These are phyloP conservation scores for Pisolithus sp. DNA, from an alignment of 768 basidiomycete species.

Conservation along the genomic window DNA sequence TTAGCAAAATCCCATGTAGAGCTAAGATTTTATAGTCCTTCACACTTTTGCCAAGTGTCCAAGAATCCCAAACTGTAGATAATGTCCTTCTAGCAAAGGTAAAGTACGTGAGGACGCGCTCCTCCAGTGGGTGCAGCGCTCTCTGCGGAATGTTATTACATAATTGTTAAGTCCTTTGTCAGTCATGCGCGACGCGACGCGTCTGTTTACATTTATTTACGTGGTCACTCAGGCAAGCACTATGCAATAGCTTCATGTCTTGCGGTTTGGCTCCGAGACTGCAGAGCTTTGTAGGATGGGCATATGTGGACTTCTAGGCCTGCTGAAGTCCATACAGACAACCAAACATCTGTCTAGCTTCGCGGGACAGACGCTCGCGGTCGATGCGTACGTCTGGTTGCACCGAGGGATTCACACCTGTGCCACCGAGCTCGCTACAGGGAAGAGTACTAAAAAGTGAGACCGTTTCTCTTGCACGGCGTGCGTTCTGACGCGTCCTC, in stretches of 20 bases:
- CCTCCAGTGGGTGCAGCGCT: too few species aligned
- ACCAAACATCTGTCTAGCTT: constrained; percentile 75
- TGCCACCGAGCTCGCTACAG: constrained; percentile 84
- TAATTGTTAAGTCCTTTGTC: too few species aligned
- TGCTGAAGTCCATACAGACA: constrained; percentile 85
- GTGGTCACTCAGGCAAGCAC: not conserved
- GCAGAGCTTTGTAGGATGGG: constrained; percentile 52
- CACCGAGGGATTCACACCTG: constrained; percentile 87
- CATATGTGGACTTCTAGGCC: constrained; percentile 82
- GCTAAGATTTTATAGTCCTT: too few species aligned
- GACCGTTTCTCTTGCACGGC: constrained; percentile 7
- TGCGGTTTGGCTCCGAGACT: not conserved
- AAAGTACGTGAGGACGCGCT: too few species aligned
- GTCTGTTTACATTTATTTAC: constrained; percentile 26
- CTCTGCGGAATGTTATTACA: too few species aligned
- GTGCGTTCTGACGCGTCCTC: not conserved
- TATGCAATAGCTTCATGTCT: not conserved
- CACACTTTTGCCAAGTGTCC: too few species aligned
- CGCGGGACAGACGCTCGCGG: constrained; percentile 76
- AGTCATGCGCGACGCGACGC: constrained; percentile 21
- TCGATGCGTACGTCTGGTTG: constrained; percentile 95
- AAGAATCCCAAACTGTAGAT: too few species aligned
- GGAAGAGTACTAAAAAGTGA: constrained; percentile 76
- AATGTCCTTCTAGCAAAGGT: too few species aligned
- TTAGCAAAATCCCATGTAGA: too few species aligned